A percentile compares a stretch with the other conserved stretches of the same genome.
Evolutionary conservation across 2,329 filamentous ascomycete genomes (phyloP).

Genomic region (Venturia aucupariae): DNA sequence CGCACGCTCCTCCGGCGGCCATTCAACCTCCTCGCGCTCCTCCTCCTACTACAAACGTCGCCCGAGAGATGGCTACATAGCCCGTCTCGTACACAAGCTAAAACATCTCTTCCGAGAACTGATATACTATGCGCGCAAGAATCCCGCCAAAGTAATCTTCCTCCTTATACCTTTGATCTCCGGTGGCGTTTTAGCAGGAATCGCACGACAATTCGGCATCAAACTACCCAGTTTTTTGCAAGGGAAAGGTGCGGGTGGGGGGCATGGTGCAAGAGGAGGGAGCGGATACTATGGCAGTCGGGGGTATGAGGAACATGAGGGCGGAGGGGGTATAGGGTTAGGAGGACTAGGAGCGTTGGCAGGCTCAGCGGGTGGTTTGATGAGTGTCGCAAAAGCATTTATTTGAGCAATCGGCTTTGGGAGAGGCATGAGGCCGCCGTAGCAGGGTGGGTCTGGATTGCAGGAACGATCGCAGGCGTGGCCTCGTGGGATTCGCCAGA

Average conservation of each 20-base stretch:
- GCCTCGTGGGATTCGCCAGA: constrained; percentile 1
- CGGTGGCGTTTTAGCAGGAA: constrained; percentile 68
- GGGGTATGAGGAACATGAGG: constrained; percentile 29
- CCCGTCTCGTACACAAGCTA: constrained; percentile 64
- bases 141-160: constrained; percentile 86
- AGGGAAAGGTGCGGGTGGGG: constrained; percentile 25
- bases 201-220: constrained; percentile 72
- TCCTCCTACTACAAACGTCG: constrained; percentile 68
- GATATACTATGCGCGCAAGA: constrained; percentile 67
- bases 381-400: constrained; percentile 44
- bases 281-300: constrained; percentile 37
- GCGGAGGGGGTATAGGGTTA: constrained; percentile 22
- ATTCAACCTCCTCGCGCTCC: constrained; percentile 38
- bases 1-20: constrained; percentile 17
- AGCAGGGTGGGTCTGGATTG: background rate
- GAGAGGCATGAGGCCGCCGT: background rate
- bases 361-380: constrained; percentile 34
- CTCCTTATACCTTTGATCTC: constrained; percentile 78
- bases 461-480: background rate
- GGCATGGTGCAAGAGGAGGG: constrained; percentile 24
- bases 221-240: constrained; percentile 56
- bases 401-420: constrained; percentile 28
- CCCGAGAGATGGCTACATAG: constrained; percentile 69
- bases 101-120: constrained; percentile 73
- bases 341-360: constrained; percentile 22